These are phyloP conservation scores for Coemansia sp. DNA, from an alignment of 192 early-diverging fungal species.

Conservation along the genomic window DNA sequence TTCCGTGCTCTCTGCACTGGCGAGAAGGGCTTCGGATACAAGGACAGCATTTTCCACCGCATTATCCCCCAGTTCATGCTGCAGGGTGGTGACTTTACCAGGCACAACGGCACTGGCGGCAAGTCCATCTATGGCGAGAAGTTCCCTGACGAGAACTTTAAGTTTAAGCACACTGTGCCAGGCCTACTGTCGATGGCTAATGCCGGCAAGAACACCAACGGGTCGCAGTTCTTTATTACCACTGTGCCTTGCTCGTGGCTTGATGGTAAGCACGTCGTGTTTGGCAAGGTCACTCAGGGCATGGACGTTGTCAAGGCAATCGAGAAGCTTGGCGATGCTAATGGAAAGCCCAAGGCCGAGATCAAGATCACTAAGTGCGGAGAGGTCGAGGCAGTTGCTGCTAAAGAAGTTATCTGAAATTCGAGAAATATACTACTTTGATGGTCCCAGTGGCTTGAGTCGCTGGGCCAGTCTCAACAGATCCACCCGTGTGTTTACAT, in stretches of 20 bases:
- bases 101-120: conserved; percentile 77
- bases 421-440: conserved; percentile 23
- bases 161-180: conserved; percentile 63
- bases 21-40: conserved; percentile 56
- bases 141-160: conserved; percentile 78
- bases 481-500: background rate
- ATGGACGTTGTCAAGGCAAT: conserved; percentile 74
- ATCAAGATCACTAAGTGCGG: conserved; percentile 66
- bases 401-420: background rate
- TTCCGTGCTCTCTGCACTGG: conserved; percentile 70
- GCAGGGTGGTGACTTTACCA: conserved; percentile 87
- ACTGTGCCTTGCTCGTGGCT: conserved; percentile 69
- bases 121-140: conserved; percentile 79
- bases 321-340: conserved; percentile 56
- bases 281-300: conserved; percentile 69
- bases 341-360: conserved; percentile 59
- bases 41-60: conserved; percentile 83
- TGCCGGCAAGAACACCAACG: conserved; percentile 72
- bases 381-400: conserved; percentile 36
- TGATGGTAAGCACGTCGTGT: conserved; percentile 77
- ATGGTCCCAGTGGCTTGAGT: conserved; percentile 11
- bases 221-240: conserved; percentile 83
- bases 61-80: conserved; percentile 86
- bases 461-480: background rate
- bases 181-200: conserved; percentile 81